These are phyloP conservation scores for Hypholoma fasciculare DNA, from an alignment of 768 basidiomycete species.

Conservation along the genomic window DNA sequence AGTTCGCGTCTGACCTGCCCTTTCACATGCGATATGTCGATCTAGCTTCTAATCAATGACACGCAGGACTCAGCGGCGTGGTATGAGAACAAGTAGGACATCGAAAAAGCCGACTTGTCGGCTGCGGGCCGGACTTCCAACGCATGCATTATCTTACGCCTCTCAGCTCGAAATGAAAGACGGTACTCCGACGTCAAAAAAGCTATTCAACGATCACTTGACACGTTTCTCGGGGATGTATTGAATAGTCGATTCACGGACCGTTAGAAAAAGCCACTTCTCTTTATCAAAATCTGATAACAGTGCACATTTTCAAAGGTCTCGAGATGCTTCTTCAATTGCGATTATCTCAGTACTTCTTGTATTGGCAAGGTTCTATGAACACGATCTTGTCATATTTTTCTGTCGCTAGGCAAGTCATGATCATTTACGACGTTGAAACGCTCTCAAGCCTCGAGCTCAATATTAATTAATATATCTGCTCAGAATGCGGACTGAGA, in stretches of 20 bases:
- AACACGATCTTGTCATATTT: too few species aligned
- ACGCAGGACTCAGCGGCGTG: slow-evolving; percentile 48
- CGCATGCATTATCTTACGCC: slow-evolving; percentile 65
- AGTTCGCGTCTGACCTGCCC: slow-evolving; percentile 30
- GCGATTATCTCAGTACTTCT: slow-evolving; percentile 66
- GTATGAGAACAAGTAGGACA: slow-evolving; percentile 69
- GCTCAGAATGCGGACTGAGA: slow-evolving; percentile 65
- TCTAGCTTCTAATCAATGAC: slow-evolving; percentile 17
- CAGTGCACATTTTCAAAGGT: slow-evolving; percentile 63
- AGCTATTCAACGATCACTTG: slow-evolving; percentile 53
- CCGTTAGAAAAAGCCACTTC: slow-evolving; percentile 61
- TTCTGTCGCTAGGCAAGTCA: too few species aligned
- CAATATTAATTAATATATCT: slow-evolving; percentile 46
- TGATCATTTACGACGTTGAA: too few species aligned
- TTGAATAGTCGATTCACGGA: slow-evolving; percentile 60
- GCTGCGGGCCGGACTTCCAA: slow-evolving; percentile 44
- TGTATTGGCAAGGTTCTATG: slow-evolving; percentile 31
- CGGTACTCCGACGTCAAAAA: slow-evolving; percentile 48
- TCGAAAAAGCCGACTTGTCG: slow-evolving; percentile 64
- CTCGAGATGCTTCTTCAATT: slow-evolving; percentile 48
- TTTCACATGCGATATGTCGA: slow-evolving; percentile 17
- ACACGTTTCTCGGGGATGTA: slow-evolving; percentile 57
- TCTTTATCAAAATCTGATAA: slow-evolving; percentile 65
- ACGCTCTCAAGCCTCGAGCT: not conserved
- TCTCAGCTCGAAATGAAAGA: slow-evolving; percentile 67